Evolutionary conservation across 2,329 filamentous ascomycete genomes (phyloP).

Genomic region (Apiospora phragmitis): DNA sequence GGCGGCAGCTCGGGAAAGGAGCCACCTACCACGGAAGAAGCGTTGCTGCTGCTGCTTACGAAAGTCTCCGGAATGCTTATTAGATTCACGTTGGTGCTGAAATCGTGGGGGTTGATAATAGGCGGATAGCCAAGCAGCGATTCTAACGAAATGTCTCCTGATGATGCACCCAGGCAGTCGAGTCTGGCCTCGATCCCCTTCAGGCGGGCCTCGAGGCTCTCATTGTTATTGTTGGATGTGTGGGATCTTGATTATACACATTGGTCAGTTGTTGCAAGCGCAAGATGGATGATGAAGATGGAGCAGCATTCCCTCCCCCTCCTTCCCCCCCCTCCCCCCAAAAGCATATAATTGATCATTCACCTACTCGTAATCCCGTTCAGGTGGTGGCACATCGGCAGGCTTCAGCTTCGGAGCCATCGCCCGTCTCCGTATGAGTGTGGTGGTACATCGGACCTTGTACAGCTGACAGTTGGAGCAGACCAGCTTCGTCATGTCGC

Average conservation of each 20-base stretch:
- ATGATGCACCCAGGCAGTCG: conserved; percentile 18
- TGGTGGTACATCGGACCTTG: conserved; percentile 38
- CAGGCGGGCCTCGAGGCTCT: conserved; percentile 25
- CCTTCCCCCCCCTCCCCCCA: too few species aligned
- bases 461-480: conserved; percentile 47
- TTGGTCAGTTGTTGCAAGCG: background rate
- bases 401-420: conserved; percentile 16
- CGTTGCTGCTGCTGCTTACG: background rate
- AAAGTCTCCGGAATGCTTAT: background rate
- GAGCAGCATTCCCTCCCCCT: too few species aligned
- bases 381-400: background rate
- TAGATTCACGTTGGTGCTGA: background rate
- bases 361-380: background rate
- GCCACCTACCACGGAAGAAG: background rate
- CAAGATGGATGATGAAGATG: background rate
- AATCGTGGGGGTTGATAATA: background rate
- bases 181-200: conserved; percentile 30
- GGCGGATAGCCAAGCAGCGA: background rate
- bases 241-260: background rate
- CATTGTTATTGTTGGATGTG: background rate
- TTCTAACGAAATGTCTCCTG: background rate
- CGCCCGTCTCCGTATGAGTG: conserved; percentile 27
- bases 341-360: too few species aligned
- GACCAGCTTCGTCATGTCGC: conserved; percentile 43
- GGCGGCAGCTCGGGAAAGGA: conserved; percentile 26